Evolutionary conservation across 75 land plant species (phyloP), one percentile per base, ranked within the genome.

Genomic region (Picea sitchensis): DNA sequence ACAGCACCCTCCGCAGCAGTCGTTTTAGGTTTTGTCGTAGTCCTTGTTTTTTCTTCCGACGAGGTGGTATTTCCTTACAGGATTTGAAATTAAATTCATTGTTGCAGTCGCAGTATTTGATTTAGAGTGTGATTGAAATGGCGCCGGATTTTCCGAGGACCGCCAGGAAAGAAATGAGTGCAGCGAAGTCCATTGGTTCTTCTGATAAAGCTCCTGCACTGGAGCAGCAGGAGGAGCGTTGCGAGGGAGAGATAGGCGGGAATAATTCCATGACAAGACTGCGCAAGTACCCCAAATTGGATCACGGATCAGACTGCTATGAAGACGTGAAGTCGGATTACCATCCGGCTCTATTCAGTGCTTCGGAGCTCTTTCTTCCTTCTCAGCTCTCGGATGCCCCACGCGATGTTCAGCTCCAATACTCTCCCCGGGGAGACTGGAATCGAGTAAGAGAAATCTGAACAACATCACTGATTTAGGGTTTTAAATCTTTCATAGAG

Each of bases 331-430:
- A 85, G 23, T 71, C 73, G 0, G 89, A 87, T 67, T 87, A 87
- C 76, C 89, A 87, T 64, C 73, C 87, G 14, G 57, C 84, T 15
- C 78, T 87, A 56, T 85, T 85, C 64, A 87, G 89, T 54, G 80
- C 81, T 3, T 79, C 82, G 87, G 89, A 87, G 79, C 84, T 79
- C 78, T 78, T 84, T 69, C 72, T 87, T 65, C 89, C 89, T 32
- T 30, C 78, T 2, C 64, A 85, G 31, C 15, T 76, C 23, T 65
- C 85, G 56, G 59, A 58, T 12, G 84, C 84, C 11, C 41, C 84
- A 5, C 77, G 81, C 3, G 81, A 85, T 57, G 82, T 61, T 59
- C 85, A 85, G 88, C 81, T 87, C 21, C 73, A 77, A 30, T 26
- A 26, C 26, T 26, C 26, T 26, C 81, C 89, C 62, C 82, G 82